Conservation (phyloP, 495 filamentous ascomycete genomes). For the Hypoxylon fragiforme region DNA sequence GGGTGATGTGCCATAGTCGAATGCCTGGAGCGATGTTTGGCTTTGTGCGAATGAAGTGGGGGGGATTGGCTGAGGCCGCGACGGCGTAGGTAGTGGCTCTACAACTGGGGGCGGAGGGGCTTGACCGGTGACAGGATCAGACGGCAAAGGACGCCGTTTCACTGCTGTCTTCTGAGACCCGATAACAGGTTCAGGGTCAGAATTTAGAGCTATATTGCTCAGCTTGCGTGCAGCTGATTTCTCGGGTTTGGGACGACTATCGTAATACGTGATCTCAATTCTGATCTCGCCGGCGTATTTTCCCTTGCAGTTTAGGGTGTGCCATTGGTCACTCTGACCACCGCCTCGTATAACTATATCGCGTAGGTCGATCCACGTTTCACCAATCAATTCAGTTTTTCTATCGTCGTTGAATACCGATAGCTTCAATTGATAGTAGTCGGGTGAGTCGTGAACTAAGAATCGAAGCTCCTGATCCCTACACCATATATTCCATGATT, state of each 20-base stretch:
- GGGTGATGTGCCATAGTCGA: slow-evolving; percentile 50
- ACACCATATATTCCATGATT: slow-evolving; percentile 14
- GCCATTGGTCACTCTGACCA: slow-evolving; percentile 92
- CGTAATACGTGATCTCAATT: slow-evolving; percentile 96
- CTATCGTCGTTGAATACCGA: slow-evolving; percentile 98
- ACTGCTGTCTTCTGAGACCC: slow-evolving; percentile 52
- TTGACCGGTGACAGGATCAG: slow-evolving; percentile 64
- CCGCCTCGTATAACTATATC: slow-evolving; percentile 82
- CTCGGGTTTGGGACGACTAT: slow-evolving; percentile 78
- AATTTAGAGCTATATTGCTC: slow-evolving; percentile 47
- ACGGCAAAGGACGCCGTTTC: slow-evolving; percentile 78
- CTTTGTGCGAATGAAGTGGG: slow-evolving; percentile 37
- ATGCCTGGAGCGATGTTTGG: slow-evolving; percentile 46
- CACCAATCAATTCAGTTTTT: slow-evolving; percentile 92
- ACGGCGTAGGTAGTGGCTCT: slow-evolving; percentile 47
- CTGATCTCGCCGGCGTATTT: slow-evolving; percentile 95
- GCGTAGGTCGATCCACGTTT: slow-evolving; percentile 82
- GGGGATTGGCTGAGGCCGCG: slow-evolving; percentile 45
- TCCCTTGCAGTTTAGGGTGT: slow-evolving; percentile 78
- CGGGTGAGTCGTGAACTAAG: slow-evolving; percentile 91
- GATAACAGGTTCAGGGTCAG: slow-evolving; percentile 16
- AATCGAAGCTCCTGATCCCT: slow-evolving; percentile 99
- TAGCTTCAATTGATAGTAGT: slow-evolving; percentile 92
- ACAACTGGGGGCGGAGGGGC: slow-evolving; percentile 41
- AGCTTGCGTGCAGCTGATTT: slow-evolving; percentile 57